These are phyloP conservation scores for Entomortierella parvispora DNA, from an alignment of 192 early-diverging fungal species.

Conservation along the genomic window DNA sequence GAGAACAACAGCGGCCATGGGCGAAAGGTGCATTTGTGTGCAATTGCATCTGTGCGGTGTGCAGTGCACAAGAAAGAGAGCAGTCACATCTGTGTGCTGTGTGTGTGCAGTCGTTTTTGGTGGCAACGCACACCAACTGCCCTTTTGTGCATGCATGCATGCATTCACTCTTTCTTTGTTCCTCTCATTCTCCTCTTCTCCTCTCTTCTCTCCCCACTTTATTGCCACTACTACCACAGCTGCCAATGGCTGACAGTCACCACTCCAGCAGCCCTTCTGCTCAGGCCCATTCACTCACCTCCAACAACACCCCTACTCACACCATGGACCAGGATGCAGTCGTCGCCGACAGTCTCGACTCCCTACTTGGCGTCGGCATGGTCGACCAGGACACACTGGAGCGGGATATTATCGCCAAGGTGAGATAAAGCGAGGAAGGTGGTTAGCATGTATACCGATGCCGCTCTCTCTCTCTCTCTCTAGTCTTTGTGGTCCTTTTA, in stretches of 20 bases:
- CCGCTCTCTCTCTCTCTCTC: too few species aligned
- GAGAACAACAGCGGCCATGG: not conserved
- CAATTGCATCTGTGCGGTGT: not conserved
- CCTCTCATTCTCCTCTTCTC: not conserved
- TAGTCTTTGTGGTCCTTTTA: too few species aligned
- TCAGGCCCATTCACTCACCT: not conserved
- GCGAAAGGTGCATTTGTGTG: not conserved
- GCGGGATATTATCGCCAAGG: slow-evolving; percentile 69
- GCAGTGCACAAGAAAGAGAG: too few species aligned
- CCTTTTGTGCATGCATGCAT: too few species aligned
- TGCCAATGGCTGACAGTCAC: too few species aligned
- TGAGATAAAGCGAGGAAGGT: slow-evolving; percentile 23
- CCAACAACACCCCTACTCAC: not conserved
- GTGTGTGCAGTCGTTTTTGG: not conserved
- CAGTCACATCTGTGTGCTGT: too few species aligned
- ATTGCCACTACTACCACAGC: too few species aligned
- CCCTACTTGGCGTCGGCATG: slow-evolving; percentile 52
- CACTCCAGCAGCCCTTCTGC: too few species aligned
- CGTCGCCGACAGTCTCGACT: slow-evolving; percentile 20
- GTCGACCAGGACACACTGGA: slow-evolving; percentile 76
- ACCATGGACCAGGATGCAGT: not conserved
- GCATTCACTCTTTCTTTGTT: not conserved
- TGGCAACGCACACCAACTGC: not conserved
- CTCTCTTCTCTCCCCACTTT: not conserved
- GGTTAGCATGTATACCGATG: too few species aligned